phyloP scores from a whole-genome alignment of 129 eudicot genomes.

The Deinandra increscens region DNA sequence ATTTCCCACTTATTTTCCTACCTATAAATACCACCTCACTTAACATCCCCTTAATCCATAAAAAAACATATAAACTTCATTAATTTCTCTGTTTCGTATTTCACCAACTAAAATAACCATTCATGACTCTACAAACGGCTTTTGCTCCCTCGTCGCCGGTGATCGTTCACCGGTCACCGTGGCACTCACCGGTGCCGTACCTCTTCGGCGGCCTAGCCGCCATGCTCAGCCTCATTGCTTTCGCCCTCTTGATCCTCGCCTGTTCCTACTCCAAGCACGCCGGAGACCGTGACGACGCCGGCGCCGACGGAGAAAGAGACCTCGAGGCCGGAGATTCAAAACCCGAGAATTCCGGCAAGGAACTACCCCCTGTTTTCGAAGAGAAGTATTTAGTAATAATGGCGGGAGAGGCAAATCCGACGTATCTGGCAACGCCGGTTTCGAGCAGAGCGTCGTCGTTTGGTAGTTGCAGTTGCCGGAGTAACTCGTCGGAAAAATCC shows the following conservation, averaged over 20 bases:
- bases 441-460: conserved; percentile 45
- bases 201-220: conserved; percentile 72
- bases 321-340: conserved; percentile 42
- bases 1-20: conserved; percentile 7
- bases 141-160: conserved; percentile 31
- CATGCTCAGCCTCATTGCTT: conserved; percentile 73
- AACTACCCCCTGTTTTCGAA: conserved; percentile 32
- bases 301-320: conserved; percentile 35
- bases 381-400: conserved; percentile 60
- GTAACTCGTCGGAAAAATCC: conserved; percentile 7
- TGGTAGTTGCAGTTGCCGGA: conserved; percentile 37
- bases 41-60: conserved; percentile 17
- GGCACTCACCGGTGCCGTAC: conserved; percentile 87
- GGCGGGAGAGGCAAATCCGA: conserved; percentile 65
- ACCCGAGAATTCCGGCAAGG: not conserved
- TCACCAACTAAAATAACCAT: conserved; percentile 1
- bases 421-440: conserved; percentile 58
- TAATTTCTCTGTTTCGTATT: not conserved
- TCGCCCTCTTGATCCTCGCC: conserved; percentile 64
- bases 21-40: conserved; percentile 33
- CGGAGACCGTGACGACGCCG: conserved; percentile 31
- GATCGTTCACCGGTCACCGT: conserved; percentile 40
- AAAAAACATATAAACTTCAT: not conserved
- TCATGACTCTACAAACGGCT: conserved; percentile 21
- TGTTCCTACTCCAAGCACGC: conserved; percentile 68